These are phyloP conservation scores for Wickerhamia fluorescens DNA, from an alignment of 805 yeast species.

Conservation along the genomic window DNA sequence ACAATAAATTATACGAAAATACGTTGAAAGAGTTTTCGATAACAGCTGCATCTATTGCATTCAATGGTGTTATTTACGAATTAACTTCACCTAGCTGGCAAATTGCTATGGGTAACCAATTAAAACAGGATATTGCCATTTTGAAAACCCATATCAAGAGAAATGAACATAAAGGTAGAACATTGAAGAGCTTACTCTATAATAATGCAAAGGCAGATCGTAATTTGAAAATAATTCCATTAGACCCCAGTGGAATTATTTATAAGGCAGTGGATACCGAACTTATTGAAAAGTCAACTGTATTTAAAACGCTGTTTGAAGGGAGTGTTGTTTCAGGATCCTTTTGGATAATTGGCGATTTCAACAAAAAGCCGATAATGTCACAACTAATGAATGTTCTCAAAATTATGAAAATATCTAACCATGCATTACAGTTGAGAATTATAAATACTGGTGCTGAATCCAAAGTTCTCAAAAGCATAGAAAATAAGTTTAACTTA, in stretches of 20 bases:
- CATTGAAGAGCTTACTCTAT: conserved; percentile 37
- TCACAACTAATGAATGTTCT: conserved; percentile 36
- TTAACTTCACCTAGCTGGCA: conserved; percentile 50
- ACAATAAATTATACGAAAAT: conserved; percentile 12
- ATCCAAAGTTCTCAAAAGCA: conserved; percentile 1
- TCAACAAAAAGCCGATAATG: conserved; percentile 29
- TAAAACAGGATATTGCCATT: conserved; percentile 43
- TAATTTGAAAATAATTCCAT: conserved; percentile 33
- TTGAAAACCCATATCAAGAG: conserved; percentile 20
- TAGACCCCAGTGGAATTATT: conserved; percentile 23
- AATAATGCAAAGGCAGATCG: conserved; percentile 37
- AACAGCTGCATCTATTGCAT: conserved; percentile 46
- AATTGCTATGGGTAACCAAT: conserved; percentile 42
- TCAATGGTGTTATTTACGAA: conserved; percentile 64
- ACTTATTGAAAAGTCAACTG: conserved; percentile 16
- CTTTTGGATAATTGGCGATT: conserved; percentile 56
- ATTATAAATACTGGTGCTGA: conserved; percentile 20
- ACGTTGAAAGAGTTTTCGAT: conserved; percentile 29
- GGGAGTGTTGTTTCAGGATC: conserved; percentile 35
- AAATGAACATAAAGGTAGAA: conserved; percentile 16
- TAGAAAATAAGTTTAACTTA: conserved; percentile 1
- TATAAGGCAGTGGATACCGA: conserved; percentile 24
- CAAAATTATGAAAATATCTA: conserved; percentile 14
- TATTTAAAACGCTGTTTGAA: conserved; percentile 11
- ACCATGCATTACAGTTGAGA: conserved; percentile 31